Percentiles rank a stretch among this genome's conserved stretches.
phyloP scores from a whole-genome alignment of 257 asterid genomes.

The Solanum lycopersicoides region DNA sequence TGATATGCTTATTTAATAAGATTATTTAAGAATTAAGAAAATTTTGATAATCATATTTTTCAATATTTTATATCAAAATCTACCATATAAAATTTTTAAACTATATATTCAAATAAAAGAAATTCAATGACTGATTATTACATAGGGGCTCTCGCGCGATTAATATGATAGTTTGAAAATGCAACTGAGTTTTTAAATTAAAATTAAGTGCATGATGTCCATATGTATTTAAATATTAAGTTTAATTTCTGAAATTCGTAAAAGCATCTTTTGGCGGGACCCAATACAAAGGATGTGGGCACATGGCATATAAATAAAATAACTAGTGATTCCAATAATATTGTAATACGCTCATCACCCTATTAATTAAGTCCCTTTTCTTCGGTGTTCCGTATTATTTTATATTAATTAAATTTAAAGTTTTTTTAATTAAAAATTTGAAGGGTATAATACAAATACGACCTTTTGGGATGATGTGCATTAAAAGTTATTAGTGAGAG shows the following conservation, averaged over 20 bases:
- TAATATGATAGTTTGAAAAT: background rate
- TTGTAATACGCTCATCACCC: background rate
- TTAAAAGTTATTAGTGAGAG: background rate
- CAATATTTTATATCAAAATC: no score
- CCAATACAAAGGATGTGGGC: background rate
- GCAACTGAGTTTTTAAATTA: background rate
- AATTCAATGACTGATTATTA: background rate
- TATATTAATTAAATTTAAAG: no score
- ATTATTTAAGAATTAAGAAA: no score
- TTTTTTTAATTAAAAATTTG: no score
- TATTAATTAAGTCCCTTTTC: background rate
- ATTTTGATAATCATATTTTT: no score
- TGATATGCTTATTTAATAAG: background rate
- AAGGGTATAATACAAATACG: background rate
- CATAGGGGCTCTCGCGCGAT: background rate
- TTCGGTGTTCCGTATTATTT: background rate
- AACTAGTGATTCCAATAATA: background rate
- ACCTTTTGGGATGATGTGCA: background rate
- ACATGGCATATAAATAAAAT: background rate
- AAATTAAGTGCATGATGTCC: background rate
- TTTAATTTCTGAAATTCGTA: background rate
- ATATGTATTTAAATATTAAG: background rate
- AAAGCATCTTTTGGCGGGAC: background rate
- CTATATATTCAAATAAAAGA: no score
- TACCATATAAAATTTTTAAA: rapidly evolving